Evolutionary conservation across 2,329 filamentous ascomycete genomes (phyloP).

Genomic region (Fusarium sp.): DNA sequence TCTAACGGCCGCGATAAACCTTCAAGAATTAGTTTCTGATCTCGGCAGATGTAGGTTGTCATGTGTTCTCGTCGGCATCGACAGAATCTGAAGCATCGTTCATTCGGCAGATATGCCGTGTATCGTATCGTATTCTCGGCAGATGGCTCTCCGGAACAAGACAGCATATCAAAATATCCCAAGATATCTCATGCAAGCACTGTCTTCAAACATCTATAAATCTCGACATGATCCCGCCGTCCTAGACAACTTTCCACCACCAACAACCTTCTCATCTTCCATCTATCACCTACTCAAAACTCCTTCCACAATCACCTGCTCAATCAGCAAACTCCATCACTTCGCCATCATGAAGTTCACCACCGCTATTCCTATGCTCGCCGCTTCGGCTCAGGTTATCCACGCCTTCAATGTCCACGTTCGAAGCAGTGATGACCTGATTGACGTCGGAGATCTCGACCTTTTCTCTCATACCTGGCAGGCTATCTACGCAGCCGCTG

Average conservation of each 20-base stretch:
- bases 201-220: neutral
- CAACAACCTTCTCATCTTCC: neutral
- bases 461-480: neutral
- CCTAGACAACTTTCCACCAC: neutral
- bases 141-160: neutral
- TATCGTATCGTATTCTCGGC: neutral
- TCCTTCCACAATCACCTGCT: neutral
- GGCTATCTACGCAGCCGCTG: neutral
- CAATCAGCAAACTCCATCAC: neutral
- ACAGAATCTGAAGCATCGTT: neutral
- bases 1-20: neutral
- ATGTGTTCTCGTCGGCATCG: neutral
- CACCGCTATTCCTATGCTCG: neutral
- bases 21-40: neutral
- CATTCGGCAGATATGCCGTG: neutral
- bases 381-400: neutral
- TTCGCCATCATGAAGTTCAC: neutral
- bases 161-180: neutral
- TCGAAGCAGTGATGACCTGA: neutral
- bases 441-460: neutral
- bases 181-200: neutral
- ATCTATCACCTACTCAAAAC: neutral
- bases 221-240: neutral
- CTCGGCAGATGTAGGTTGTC: neutral
- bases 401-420: neutral